Conservation (phyloP, 345 rosid genomes). For the Turritis glabra region DNA sequence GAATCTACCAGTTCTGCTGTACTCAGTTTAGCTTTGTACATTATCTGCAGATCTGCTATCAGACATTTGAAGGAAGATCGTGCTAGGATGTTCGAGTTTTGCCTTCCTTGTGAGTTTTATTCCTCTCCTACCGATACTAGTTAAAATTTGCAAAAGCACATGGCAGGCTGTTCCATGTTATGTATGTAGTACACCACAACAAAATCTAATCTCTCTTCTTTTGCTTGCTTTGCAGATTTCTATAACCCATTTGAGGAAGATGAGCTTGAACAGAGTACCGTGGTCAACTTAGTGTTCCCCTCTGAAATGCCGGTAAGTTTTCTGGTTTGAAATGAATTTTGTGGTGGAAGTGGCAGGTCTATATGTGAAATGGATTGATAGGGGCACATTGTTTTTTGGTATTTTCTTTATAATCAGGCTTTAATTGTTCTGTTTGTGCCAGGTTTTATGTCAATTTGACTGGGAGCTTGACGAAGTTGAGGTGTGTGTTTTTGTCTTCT, state of each 20-base stretch:
- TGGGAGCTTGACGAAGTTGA: constrained; percentile 82
- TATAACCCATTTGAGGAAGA: constrained; percentile 87
- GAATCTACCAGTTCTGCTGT: not conserved
- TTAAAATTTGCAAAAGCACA: not conserved
- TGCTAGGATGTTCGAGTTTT: not conserved
- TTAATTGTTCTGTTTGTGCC: constrained; percentile 37
- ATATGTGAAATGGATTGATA: constrained; percentile 1
- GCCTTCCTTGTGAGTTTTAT: not conserved
- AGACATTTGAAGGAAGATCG: not conserved
- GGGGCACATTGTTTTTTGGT: not conserved
- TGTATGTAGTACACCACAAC: not conserved
- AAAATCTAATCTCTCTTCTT: not conserved
- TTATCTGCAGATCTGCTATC: not conserved
- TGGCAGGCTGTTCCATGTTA: not conserved
- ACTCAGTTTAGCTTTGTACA: not conserved
- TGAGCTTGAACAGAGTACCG: constrained; percentile 78
- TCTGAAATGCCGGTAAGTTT: constrained; percentile 72
- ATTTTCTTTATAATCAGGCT: not conserved
- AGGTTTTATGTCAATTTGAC: constrained; percentile 86
- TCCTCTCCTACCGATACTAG: not conserved
- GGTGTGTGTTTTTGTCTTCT: constrained; percentile 45
- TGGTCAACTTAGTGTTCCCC: constrained; percentile 69
- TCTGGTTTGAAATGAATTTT: not conserved
- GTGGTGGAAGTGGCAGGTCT: constrained; percentile 17
- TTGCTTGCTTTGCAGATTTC: constrained; percentile 56